Evolutionary conservation across 2,329 filamentous ascomycete genomes (phyloP).

Genomic region (Mycosphaerelloides madeirae): DNA sequence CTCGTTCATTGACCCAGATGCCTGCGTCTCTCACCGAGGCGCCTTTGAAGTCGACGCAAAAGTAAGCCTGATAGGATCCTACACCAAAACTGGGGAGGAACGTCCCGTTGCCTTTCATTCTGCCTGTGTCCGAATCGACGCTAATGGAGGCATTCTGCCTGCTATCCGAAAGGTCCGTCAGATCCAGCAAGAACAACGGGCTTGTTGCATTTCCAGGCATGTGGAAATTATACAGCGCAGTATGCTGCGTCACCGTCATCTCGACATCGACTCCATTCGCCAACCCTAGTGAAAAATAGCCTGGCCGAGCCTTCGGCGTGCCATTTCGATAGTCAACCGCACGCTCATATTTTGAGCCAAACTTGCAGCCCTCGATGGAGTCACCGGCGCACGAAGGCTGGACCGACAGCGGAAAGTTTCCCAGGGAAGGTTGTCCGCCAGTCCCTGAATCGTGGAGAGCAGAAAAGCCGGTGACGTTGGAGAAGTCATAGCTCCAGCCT

Average conservation of each 20-base stretch:
- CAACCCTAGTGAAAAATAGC: slow-evolving; percentile 55
- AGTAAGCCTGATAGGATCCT: slow-evolving; percentile 53
- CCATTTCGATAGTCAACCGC: slow-evolving; percentile 46
- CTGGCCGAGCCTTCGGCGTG: slow-evolving; percentile 51
- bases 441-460: slow-evolving; percentile 50
- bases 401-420: slow-evolving; percentile 23
- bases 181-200: slow-evolving; percentile 54
- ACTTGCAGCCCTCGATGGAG: slow-evolving; percentile 42
- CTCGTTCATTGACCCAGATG: slow-evolving; percentile 52
- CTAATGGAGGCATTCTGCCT: slow-evolving; percentile 49
- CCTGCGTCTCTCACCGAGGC: slow-evolving; percentile 51
- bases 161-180: slow-evolving; percentile 53
- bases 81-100: slow-evolving; percentile 58
- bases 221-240: slow-evolving; percentile 56
- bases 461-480: slow-evolving; percentile 42
- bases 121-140: slow-evolving; percentile 47
- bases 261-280: slow-evolving; percentile 53
- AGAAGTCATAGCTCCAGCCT: slow-evolving; percentile 49
- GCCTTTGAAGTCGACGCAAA: slow-evolving; percentile 56
- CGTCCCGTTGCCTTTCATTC: slow-evolving; percentile 54
- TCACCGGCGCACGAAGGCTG: slow-evolving; percentile 26
- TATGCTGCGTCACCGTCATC: slow-evolving; percentile 56
- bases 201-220: slow-evolving; percentile 37
- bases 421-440: slow-evolving; percentile 30
- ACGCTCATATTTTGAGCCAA: slow-evolving; percentile 44